Evolutionary conservation across 768 basidiomycete genomes (phyloP).

Genomic region (Mycena galericulata): DNA sequence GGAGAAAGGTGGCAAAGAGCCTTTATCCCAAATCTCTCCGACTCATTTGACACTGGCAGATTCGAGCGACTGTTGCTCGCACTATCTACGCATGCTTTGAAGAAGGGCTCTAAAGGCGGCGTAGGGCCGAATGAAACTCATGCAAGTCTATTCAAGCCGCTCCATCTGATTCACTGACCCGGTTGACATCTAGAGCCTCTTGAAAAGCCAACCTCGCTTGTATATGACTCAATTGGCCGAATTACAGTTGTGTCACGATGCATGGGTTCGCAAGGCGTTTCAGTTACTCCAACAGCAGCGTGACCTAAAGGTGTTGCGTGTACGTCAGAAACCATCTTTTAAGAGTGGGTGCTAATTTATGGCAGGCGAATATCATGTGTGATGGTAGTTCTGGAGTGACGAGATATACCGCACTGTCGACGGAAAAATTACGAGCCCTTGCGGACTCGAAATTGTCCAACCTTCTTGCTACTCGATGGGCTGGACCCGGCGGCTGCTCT

Average conservation of each 20-base stretch:
- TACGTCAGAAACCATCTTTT: conserved; percentile 18
- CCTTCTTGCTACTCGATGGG: conserved; percentile 42
- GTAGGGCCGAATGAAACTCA: conserved; percentile 32
- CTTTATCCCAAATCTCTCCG: not conserved
- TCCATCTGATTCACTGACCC: not conserved
- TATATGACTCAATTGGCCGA: conserved; percentile 50
- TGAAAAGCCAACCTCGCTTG: conserved; percentile 47
- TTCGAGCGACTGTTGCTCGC: conserved; percentile 65
- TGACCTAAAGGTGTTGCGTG: conserved; percentile 46
- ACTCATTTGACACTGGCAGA: conserved; percentile 42
- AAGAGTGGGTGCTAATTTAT: not conserved
- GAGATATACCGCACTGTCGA: conserved; percentile 42
- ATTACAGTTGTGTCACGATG: conserved; percentile 45
- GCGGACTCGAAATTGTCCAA: conserved; percentile 46
- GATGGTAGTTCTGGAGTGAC: conserved; percentile 20
- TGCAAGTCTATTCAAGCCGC: conserved; percentile 16
- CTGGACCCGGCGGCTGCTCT: conserved; percentile 35
- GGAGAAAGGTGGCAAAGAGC: conserved; percentile 58
- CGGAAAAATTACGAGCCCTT: conserved; percentile 45
- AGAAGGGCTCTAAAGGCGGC: conserved; percentile 43
- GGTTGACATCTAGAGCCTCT: conserved; percentile 35
- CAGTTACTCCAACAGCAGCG: conserved; percentile 46
- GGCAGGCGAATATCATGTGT: conserved; percentile 9
- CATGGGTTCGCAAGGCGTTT: conserved; percentile 54
- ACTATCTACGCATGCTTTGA: conserved; percentile 63